Conservation (phyloP, 2,329 filamentous ascomycete species). For the Pseudomassariella vexata region DNA sequence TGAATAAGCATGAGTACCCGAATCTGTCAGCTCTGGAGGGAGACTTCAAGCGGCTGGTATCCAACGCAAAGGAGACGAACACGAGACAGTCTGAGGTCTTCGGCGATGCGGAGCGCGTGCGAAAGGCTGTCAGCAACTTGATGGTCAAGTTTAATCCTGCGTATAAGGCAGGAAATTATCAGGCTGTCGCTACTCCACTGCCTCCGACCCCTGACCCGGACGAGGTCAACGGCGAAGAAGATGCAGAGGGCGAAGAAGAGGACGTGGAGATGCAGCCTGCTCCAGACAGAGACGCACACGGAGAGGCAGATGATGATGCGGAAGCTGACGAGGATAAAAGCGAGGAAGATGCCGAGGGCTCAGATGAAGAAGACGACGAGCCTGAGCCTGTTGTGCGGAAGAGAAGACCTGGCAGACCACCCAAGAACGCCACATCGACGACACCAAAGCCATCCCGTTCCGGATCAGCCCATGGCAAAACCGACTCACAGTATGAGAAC, state of each 20-base stretch:
- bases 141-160: slow-evolving; percentile 85
- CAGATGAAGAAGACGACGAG: slow-evolving; percentile 17
- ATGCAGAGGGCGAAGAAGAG: slow-evolving; percentile 14
- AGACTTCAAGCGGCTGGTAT: slow-evolving; percentile 82
- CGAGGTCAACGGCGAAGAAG: slow-evolving; percentile 20
- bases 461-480: slow-evolving; percentile 31
- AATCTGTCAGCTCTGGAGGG: slow-evolving; percentile 72
- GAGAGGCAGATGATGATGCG: slow-evolving; percentile 16
- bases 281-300: slow-evolving; percentile 4
- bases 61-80: slow-evolving; percentile 82
- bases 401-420: slow-evolving; percentile 26
- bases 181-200: slow-evolving; percentile 67
- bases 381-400: slow-evolving; percentile 11
- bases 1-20: slow-evolving; percentile 62
- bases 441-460: slow-evolving; percentile 28
- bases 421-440: slow-evolving; percentile 23
- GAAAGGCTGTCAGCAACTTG: slow-evolving; percentile 80
- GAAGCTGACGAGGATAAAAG: slow-evolving; percentile 19
- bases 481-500: slow-evolving; percentile 48
- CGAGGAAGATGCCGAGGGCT: slow-evolving; percentile 7
- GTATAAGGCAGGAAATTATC: slow-evolving; percentile 63
- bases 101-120: slow-evolving; percentile 79
- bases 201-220: slow-evolving; percentile 42
- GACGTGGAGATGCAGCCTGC: slow-evolving; percentile 10
- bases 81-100: slow-evolving; percentile 66